Conservation (phyloP, 495 filamentous ascomycete genomes). For the Talaromyces wortmannii region DNA sequence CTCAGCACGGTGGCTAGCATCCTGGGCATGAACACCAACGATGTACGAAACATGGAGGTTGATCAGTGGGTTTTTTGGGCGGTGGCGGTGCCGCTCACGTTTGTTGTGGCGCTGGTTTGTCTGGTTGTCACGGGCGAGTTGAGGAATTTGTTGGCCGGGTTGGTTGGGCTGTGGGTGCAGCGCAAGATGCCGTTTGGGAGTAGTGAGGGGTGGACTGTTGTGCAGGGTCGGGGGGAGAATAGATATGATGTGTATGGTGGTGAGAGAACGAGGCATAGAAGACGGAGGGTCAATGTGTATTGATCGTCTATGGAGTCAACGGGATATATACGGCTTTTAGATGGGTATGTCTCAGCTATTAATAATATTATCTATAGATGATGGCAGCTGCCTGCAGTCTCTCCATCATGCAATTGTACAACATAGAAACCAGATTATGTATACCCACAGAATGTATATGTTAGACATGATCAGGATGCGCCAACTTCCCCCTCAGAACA, state of each 20-base stretch:
- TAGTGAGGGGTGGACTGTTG: background rate
- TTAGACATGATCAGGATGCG: background rate
- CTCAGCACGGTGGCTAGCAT: constrained; percentile 27
- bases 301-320: too few species aligned
- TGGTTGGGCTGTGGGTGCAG: background rate
- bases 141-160: background rate
- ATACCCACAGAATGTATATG: too few species aligned
- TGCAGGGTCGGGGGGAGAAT: too few species aligned
- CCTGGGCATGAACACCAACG: constrained; percentile 42
- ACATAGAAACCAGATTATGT: too few species aligned
- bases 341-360: too few species aligned
- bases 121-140: background rate
- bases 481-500: background rate
- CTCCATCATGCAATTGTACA: too few species aligned
- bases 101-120: constrained; percentile 14
- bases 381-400: too few species aligned
- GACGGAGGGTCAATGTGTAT: too few species aligned
- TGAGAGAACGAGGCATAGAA: too few species aligned
- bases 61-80: constrained; percentile 45
- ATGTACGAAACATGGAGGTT: constrained; percentile 40
- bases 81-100: constrained; percentile 34
- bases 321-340: too few species aligned
- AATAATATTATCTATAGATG: too few species aligned
- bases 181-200: background rate
- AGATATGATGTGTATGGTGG: too few species aligned